Evolutionary conservation across 1,284 basidiomycete species (phyloP).

Genomic region (Jaminaea rosea): DNA sequence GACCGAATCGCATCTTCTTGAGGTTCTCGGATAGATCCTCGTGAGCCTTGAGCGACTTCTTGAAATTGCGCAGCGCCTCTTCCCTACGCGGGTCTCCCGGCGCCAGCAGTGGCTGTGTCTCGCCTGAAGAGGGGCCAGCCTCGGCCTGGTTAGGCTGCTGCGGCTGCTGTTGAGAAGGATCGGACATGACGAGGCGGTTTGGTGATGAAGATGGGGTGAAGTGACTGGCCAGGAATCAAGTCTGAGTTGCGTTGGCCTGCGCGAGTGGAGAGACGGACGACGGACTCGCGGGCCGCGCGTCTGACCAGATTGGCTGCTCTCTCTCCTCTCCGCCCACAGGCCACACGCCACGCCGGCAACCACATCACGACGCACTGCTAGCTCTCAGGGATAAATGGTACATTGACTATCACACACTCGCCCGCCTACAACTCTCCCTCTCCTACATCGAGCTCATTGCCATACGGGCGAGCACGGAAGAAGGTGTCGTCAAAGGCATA

Average conservation of each 20-base stretch:
- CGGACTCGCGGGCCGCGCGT: no score
- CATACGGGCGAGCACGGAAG: constrained; percentile 44
- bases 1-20: constrained; percentile 39
- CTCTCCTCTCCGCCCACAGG: no score
- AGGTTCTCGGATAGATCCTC: constrained; percentile 49
- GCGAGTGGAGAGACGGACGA: no score
- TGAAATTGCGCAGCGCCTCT: constrained; percentile 43
- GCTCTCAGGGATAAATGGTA: no score
- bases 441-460: constrained; percentile 39
- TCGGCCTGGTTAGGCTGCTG: background rate
- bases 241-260: no score
- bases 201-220: background rate
- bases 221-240: no score
- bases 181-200: background rate
- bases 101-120: constrained; percentile 1
- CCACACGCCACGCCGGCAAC: no score
- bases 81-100: constrained; percentile 14
- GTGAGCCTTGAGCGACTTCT: constrained; percentile 48
- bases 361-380: no score
- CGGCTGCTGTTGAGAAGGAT: background rate
- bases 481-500: constrained; percentile 46
- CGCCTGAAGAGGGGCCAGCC: background rate
- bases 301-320: no score
- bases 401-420: no score
- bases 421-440: constrained; percentile 45